phyloP scores from a whole-genome alignment of 352 stramenopile genomes.

The Pythium vanterpoolii region DNA sequence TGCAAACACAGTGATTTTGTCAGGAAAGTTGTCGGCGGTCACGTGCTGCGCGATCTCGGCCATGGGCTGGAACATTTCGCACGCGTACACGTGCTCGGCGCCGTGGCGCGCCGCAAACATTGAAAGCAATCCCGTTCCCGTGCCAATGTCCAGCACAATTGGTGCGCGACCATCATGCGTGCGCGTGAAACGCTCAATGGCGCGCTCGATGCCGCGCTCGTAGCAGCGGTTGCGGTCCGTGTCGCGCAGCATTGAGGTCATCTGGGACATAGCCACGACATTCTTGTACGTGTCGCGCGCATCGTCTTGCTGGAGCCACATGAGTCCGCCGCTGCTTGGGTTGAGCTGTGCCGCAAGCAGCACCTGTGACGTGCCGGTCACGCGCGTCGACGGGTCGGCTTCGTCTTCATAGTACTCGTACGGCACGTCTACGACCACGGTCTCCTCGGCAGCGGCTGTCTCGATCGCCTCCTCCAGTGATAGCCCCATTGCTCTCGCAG shows the following conservation, averaged over 20 bases:
- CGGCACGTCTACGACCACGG: conserved; percentile 77
- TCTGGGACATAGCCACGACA: conserved; percentile 83
- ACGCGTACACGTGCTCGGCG: conserved; percentile 89
- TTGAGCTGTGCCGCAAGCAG: conserved; percentile 73
- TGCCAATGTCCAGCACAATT: conserved; percentile 80
- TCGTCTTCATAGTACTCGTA: conserved; percentile 77
- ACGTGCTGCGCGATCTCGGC: conserved; percentile 74
- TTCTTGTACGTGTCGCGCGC: conserved; percentile 71
- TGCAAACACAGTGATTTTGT: conserved; percentile 76
- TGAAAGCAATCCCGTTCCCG: conserved; percentile 77
- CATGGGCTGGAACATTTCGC: conserved; percentile 89
- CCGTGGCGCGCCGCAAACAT: conserved; percentile 86
- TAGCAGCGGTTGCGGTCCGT: conserved; percentile 75
- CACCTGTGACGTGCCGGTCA: conserved; percentile 64
- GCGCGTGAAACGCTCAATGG: conserved; percentile 52
- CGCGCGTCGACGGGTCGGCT: conserved; percentile 45
- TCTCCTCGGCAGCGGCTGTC: conserved; percentile 74
- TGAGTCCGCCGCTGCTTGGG: conserved; percentile 62
- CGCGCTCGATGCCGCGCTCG: conserved; percentile 59
- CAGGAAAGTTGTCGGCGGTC: conserved; percentile 58
- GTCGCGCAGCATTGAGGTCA: conserved; percentile 87
- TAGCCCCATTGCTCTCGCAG: conserved; percentile 28
- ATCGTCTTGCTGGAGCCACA: conserved; percentile 75
- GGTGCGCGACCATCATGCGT: conserved; percentile 38
- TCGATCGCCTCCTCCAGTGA: conserved; percentile 76